phyloP scores from a whole-genome alignment of 148 eudicot species.

The Cornus florida region DNA sequence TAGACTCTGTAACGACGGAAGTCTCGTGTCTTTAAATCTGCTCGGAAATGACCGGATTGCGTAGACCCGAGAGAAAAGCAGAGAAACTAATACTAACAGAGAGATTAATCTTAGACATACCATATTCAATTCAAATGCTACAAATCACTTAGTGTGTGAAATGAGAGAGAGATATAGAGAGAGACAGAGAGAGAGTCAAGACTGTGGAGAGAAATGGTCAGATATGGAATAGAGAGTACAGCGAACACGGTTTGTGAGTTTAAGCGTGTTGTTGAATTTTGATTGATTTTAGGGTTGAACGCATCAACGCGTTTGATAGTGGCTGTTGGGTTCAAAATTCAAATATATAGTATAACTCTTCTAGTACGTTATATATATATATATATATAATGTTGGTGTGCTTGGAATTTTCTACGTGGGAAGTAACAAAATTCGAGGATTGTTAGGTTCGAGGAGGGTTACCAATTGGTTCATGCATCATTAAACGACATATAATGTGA shows the following conservation, averaged over 20 bases:
- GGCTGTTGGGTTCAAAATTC: background rate
- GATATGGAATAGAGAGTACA: too few species aligned
- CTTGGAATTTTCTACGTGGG: background rate
- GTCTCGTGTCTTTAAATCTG: background rate
- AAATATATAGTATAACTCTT: too few species aligned
- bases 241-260: too few species aligned
- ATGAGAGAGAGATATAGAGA: background rate
- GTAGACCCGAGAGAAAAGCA: conserved; percentile 1
- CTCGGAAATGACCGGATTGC: conserved; percentile 21
- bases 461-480: conserved; percentile 8
- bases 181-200: background rate
- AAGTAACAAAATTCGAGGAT: background rate
- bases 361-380: background rate
- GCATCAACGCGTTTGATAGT: background rate
- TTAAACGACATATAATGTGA: background rate
- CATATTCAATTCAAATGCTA: background rate
- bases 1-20: background rate
- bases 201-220: background rate
- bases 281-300: background rate
- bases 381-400: background rate
- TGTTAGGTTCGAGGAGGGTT: conserved; percentile 6
- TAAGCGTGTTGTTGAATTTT: background rate
- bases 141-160: background rate
- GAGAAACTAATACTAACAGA: background rate
- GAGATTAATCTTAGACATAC: background rate